Base-by-base conservation (phyloP, 2,329 filamentous ascomycete genomes). In the Madurella fahalii region DNA sequence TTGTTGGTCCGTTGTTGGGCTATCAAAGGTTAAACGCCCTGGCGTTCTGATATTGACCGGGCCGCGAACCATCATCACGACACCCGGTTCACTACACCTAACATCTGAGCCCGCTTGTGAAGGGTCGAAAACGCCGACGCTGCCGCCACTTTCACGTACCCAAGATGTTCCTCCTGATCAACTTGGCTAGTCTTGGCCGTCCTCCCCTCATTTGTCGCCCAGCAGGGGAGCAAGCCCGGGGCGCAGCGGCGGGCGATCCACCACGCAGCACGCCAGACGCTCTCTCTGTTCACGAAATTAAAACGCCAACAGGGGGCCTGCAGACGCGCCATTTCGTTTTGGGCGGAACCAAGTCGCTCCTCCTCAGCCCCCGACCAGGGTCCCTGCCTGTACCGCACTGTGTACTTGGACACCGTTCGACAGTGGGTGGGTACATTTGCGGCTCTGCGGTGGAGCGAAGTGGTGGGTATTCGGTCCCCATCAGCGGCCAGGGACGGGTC, bases 331-430 rank as follows among this genome's bases (percentile, higher is more conserved):
- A 34, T 34, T 34, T 34, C 31, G 31, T 34, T 34, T 34, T 12
- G 43, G 40, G 32, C 42, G 20, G 30, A 7, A 40, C 32, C 34
- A 20, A 34, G 32, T 30, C 32, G 32, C 16, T 37, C 43, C 20
- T 44, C 40, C 40, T 53, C 51, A 53, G 51, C 51, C 40, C 51
- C 45, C 16, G 45, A 11, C 12, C n/a, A 11, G 31, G 7, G 30
- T 18, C 11, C 40, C 9, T 34, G 15, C 40, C 42, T 17, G 51
- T 48, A 53, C 44, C 39, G 5, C 15, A 4, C n/a, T n/a, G n/a
- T n/a, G n/a, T n/a, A n/a, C n/a, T n/a, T n/a, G n/a, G n/a, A n/a
- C 15, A 37, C 5, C 17, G 13, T 39, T 17, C 9, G 13, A 34
- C 11, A 20, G 39, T 40, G 17, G 51, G 44, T 15, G 45, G 51